Evolutionary conservation across 2,329 filamentous ascomycete species (phyloP).

Genomic region (Didymella exigua): DNA sequence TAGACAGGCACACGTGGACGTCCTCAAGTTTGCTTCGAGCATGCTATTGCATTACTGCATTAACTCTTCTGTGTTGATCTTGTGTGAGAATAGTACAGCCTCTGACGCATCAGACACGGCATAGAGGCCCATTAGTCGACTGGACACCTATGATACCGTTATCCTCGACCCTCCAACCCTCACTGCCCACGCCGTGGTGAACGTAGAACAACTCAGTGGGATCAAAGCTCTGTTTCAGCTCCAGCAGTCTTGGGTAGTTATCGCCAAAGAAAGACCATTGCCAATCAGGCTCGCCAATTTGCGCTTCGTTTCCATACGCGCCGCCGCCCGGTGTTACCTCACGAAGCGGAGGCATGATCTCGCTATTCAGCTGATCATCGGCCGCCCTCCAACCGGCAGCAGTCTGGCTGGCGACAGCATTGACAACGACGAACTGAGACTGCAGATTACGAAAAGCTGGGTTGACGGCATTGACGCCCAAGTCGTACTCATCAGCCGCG

Average conservation of each 20-base stretch:
- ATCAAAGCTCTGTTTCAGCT: slow-evolving; percentile 40
- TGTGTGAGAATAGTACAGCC: not conserved
- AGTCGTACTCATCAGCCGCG: slow-evolving; percentile 24
- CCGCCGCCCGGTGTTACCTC: slow-evolving; percentile 34
- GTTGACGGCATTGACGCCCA: slow-evolving; percentile 36
- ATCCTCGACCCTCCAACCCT: slow-evolving; percentile 38
- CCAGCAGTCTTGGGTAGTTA: slow-evolving; percentile 35
- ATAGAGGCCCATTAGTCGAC: slow-evolving; percentile 39
- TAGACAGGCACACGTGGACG: not conserved
- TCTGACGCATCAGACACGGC: slow-evolving; percentile 24
- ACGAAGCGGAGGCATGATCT: slow-evolving; percentile 35
- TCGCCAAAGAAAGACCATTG: slow-evolving; percentile 50
- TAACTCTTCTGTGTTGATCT: not conserved
- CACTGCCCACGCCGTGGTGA: slow-evolving; percentile 39
- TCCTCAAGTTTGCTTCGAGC: not conserved
- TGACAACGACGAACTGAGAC: slow-evolving; percentile 32
- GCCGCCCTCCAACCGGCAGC: slow-evolving; percentile 30
- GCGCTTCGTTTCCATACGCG: slow-evolving; percentile 49
- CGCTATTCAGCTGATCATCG: slow-evolving; percentile 24
- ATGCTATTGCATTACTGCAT: not conserved
- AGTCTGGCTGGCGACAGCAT: slow-evolving; percentile 25
- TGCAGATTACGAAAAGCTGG: slow-evolving; percentile 39
- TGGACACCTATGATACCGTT: slow-evolving; percentile 37
- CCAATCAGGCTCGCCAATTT: slow-evolving; percentile 49
- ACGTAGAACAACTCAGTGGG: slow-evolving; percentile 43